Conservation (phyloP, 371 early-diverging fungal species). For the Mucor piriformis region DNA sequence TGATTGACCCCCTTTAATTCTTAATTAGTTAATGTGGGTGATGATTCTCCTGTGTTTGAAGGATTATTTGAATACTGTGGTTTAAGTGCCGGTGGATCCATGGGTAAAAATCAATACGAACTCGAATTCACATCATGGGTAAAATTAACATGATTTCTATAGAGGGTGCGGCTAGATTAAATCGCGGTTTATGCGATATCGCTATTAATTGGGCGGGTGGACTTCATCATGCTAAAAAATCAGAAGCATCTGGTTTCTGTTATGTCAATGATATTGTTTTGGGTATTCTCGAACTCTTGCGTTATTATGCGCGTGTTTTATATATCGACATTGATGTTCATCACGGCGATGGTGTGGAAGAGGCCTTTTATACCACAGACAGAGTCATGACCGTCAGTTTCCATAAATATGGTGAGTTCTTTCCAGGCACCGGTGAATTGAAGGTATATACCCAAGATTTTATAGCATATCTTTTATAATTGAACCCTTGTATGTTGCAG, state of each 20-base stretch:
- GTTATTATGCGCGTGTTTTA: slow-evolving; percentile 85
- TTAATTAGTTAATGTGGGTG: slow-evolving; percentile 51
- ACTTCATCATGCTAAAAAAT: slow-evolving; percentile 95
- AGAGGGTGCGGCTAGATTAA: slow-evolving; percentile 85
- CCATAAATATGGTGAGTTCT: slow-evolving; percentile 97
- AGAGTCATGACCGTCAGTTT: slow-evolving; percentile 97
- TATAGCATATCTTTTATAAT: too few relatives aligned
- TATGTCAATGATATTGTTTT: slow-evolving; percentile 98
- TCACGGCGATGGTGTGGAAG: slow-evolving; percentile 98
- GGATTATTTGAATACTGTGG: slow-evolving; percentile 92
- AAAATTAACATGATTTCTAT: neutral
- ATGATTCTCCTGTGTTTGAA: slow-evolving; percentile 95
- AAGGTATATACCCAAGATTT: too few relatives aligned
- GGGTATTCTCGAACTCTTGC: slow-evolving; percentile 36
- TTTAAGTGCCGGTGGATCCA: slow-evolving; percentile 89
- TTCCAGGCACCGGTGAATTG: slow-evolving; percentile 94
- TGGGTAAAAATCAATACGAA: slow-evolving; percentile 49
- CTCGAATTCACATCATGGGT: neutral
- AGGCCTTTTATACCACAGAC: slow-evolving; percentile 97
- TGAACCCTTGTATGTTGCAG: too few relatives aligned
- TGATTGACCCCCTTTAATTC: neutral
- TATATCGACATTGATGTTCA: slow-evolving; percentile 98
- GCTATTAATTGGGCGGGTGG: slow-evolving; percentile 98
- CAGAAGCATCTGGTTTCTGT: slow-evolving; percentile 96
- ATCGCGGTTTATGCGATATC: slow-evolving; percentile 86